A percentile compares a stretch with the other conserved stretches of the same genome.
phyloP scores from a whole-genome alignment of 2,329 filamentous ascomycete genomes.

The Pseudomassariella vexata region DNA sequence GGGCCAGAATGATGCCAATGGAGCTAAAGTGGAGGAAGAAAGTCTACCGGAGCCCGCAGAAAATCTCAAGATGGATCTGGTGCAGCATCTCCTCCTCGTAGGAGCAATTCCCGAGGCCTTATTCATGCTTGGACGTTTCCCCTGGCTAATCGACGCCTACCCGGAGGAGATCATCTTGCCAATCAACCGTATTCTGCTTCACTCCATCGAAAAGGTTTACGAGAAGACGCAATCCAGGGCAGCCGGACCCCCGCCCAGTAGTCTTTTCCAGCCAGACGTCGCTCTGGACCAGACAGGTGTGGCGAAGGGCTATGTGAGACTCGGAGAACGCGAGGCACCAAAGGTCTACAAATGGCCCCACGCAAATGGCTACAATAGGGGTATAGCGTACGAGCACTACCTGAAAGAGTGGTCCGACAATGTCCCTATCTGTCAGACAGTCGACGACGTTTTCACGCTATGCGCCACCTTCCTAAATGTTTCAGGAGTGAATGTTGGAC shows the following conservation, averaged over 20 bases:
- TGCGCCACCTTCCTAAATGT: constrained; percentile 80
- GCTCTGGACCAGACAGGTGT: constrained; percentile 58
- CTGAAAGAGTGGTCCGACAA: constrained; percentile 98
- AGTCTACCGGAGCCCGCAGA: constrained; percentile 68
- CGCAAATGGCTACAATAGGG: constrained; percentile 73
- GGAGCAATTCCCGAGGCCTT: constrained; percentile 89
- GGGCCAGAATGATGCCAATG: constrained; percentile 40
- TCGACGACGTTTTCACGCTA: constrained; percentile 85
- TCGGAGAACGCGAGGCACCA: constrained; percentile 53
- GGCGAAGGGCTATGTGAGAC: constrained; percentile 62
- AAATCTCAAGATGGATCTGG: constrained; percentile 72
- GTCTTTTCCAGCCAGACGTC: constrained; percentile 32
- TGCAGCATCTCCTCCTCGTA: constrained; percentile 82
- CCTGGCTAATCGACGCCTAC: constrained; percentile 84
- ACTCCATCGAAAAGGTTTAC: constrained; percentile 72
- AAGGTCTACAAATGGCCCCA: constrained; percentile 78
- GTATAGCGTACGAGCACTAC: constrained; percentile 84
- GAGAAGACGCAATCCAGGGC: constrained; percentile 30
- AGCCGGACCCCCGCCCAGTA: constrained; percentile 24
- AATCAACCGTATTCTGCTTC: constrained; percentile 78
- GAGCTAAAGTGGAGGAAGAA: constrained; percentile 40
- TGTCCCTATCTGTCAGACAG: constrained; percentile 80
- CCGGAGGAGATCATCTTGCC: constrained; percentile 70
- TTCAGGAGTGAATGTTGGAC: constrained; percentile 83
- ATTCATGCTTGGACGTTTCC: constrained; percentile 86